Evolutionary conservation across 352 stramenopile genomes (phyloP).

Genomic region (Pythium brassicae): DNA sequence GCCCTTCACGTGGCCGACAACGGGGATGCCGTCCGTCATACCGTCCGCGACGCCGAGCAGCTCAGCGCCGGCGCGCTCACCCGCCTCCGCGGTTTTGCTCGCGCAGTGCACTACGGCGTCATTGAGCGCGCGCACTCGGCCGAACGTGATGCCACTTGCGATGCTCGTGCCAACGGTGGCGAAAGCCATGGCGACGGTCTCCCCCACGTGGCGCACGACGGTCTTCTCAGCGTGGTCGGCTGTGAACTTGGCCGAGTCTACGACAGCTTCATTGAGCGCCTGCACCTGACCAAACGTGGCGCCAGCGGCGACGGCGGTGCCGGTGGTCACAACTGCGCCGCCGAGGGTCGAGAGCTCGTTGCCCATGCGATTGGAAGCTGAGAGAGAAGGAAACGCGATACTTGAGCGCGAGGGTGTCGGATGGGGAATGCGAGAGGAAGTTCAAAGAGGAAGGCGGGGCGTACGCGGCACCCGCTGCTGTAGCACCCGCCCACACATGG

Average conservation of each 20-base stretch:
- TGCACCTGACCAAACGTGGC: slow-evolving; percentile 11
- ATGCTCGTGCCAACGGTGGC: slow-evolving; percentile 10
- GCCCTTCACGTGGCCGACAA: slow-evolving; percentile 12
- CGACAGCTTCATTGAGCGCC: slow-evolving; percentile 11
- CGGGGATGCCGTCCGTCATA: slow-evolving; percentile 8
- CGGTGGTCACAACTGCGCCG: slow-evolving; percentile 7
- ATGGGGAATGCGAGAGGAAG: neutral
- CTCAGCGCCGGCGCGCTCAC: neutral
- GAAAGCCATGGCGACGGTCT: slow-evolving; percentile 4
- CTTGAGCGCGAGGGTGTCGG: neutral
- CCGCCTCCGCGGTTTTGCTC: neutral
- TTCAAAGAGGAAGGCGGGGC: no score
- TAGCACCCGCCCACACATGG: no score
- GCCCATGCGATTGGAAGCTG: slow-evolving; percentile 4
- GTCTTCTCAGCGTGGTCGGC: slow-evolving; percentile 11
- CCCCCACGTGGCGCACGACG: slow-evolving; percentile 12
- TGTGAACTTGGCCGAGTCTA: slow-evolving; percentile 9
- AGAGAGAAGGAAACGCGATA: no score
- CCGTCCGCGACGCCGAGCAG: slow-evolving; percentile 5
- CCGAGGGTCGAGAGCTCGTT: slow-evolving; percentile 14
- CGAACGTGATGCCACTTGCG: slow-evolving; percentile 9
- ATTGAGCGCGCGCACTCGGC: slow-evolving; percentile 7
- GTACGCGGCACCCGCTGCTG: no score
- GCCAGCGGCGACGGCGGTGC: slow-evolving; percentile 6
- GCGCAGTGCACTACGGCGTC: slow-evolving; percentile 9